phyloP scores from a whole-genome alignment of 2,329 filamentous ascomycete species.

The Fusarium sp. region DNA sequence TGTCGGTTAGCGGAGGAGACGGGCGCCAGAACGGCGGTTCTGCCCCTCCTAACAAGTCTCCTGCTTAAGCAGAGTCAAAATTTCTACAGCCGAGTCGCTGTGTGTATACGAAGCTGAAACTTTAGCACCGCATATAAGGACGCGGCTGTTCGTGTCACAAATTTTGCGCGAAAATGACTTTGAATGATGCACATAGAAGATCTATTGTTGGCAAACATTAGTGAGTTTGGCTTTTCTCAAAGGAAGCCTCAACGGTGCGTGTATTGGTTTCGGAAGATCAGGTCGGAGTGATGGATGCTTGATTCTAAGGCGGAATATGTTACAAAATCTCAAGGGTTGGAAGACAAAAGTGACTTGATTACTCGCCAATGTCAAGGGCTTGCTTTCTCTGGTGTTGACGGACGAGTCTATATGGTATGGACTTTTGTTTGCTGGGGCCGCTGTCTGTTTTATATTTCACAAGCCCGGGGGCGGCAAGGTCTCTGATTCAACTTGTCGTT shows the following conservation, averaged over 20 bases:
- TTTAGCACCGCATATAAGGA: conserved; percentile 35
- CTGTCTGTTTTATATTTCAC: conserved; percentile 50
- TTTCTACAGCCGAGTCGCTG: conserved; percentile 42
- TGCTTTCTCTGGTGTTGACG: conserved; percentile 49
- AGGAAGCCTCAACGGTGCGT: conserved; percentile 52
- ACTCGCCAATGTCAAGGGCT: conserved; percentile 46
- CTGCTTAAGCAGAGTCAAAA: conserved; percentile 58
- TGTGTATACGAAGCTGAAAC: conserved; percentile 46
- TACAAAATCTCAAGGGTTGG: conserved; percentile 52
- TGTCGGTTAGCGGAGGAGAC: conserved; percentile 76
- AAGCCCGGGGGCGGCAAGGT: conserved; percentile 42
- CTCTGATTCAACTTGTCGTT: conserved; percentile 6
- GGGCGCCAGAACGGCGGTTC: conserved; percentile 71
- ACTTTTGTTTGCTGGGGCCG: conserved; percentile 48
- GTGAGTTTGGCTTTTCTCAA: conserved; percentile 56
- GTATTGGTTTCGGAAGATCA: conserved; percentile 53
- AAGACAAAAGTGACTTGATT: conserved; percentile 56
- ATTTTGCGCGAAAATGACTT: conserved; percentile 51
- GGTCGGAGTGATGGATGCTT: conserved; percentile 56
- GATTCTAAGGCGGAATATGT: conserved; percentile 52
- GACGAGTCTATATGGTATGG: conserved; percentile 50
- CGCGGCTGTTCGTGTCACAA: conserved; percentile 44
- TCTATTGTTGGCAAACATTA: conserved; percentile 59
- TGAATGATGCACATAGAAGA: conserved; percentile 60
- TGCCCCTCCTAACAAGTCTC: conserved; percentile 69